Evolutionary conservation across 2,329 filamentous ascomycete species (phyloP), one percentile per base, ranked within the genome.

Genomic region (Fusarium brevicatenulatum): DNA sequence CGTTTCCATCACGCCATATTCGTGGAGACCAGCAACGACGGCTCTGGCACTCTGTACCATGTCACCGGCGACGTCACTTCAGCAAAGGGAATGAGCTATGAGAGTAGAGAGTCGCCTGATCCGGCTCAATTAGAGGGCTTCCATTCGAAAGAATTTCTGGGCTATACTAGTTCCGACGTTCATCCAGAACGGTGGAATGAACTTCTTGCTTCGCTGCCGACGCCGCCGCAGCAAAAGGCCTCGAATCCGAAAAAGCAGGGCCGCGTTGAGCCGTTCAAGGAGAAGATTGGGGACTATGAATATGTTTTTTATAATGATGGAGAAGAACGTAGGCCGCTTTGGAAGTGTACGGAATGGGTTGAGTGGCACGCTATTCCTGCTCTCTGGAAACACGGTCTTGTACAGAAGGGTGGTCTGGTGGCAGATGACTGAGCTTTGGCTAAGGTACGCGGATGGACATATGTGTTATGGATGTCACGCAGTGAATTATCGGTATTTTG

Each of bases 241-340:
- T 10, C 37, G 25, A 61, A 52, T 4, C 21, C n/a, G 3, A 30
- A 6, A 3, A 61, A 44, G 0, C 43, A 32, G 2, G 61, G 55
- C 0, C 37, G 18, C 4, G 43, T 61, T 2, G 55, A 63, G 8
- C 61, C 55, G 7, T 61, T 61, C 6, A 61, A 44, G 5, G 9
- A 50, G 1, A 61, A 44, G 0, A 0, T 52, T 2, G 10, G 18
- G 0, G 55, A 50, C 2, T 32, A 12, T 4, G 9, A 44, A 1
- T 61, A 39, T 3, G 0, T 44, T 0, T 63, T 63, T 7, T 61
- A 63, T 9, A 1, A 1, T 2, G 11, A 21, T 8, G 44, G 18
- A 1, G 61, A 61, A 12, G 55, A 63, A 10, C 19, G 23, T 1
- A 2, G 8, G 9, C 21, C 61, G 9, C 30, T 63, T 6, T 63